Evolutionary conservation across 1,139 yeast genomes (phyloP), one percentile per base, ranked within the genome.

Genomic region (Zygosaccharomyces sapae): DNA sequence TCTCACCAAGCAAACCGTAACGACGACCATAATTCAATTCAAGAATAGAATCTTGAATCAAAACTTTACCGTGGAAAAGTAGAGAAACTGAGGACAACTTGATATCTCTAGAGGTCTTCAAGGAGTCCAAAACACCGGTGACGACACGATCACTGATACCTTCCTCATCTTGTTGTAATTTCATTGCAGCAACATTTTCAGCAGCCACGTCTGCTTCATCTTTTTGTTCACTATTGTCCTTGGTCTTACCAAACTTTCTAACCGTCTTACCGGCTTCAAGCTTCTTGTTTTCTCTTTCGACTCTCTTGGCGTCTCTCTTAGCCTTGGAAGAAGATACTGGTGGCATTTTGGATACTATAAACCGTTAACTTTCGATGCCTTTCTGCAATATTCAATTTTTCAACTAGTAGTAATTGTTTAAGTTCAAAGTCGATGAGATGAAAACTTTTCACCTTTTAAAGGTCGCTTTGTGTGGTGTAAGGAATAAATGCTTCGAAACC

Each of bases 21-120:
- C 96, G 83, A 74, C 97, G 86, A 66, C 98, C 98, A 70, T 82
- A 90, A 74, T 92, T 94, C 73, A 92, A 81, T 75, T 92, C 98
- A 61, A 92, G 72, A 42, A 77, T 77, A 39, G 97, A 83, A 70
- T 92, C 98, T 72, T 88, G 96, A 61, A 92, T 78, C 67, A 92
- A 75, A 49, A 92, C 97, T 68, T 90, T 92, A 75, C 99, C 99
- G 72, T 92, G 98, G 83, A 92, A 92, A 59, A 89, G 80, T 61
- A 92, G 77, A 20, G 97, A 87, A 39, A 88, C 88, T 47, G 96
- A 85, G 19, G 90, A 83, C 61, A 92, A 69, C 73, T 94, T 94
- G 66, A 92, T 74, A 81, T 92, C 99, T 71, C 97, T 83, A 24
- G 97, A 89, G 19, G 97, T 90, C 37, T 69, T 77, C 68, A 92